Evolutionary conservation across 2,329 filamentous ascomycete species (phyloP), one percentile per base, ranked within the genome.

Genomic region (Leptographium lundbergii): DNA sequence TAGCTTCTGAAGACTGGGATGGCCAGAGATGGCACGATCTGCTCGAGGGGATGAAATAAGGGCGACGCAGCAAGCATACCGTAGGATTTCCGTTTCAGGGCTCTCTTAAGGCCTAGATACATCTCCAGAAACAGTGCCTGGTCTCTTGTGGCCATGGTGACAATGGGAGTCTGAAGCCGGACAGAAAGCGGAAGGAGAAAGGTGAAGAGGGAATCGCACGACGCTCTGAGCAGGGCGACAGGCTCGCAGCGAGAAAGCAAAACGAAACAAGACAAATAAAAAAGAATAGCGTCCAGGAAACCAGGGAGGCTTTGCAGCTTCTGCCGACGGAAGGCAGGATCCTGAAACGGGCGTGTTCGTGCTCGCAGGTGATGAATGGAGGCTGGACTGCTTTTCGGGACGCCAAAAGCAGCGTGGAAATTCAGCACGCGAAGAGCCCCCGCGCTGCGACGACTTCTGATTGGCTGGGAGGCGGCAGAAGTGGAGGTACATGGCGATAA

Each of bases 41-140:
- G 36, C 36, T 19, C 4, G 14, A 17, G 36, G 36, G 36, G 48
- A 13, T 10, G 22, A 25, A 54, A 29, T 27, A 54, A 17, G 34
- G 22, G 48, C 22, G 48, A 14, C 22, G 24, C 13, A 24, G 24
- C 9, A 13, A 27, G 14, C 61, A 19, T 42, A 66, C 65, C 65
- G 27, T 63, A 65, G 4, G 63, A 52, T 52, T 63, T 65, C 36
- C 65, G 55, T 57, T 66, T 66, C 4, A 64, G 47, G 10, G 64
- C 64, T n/a, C 61, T 59, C 50, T 60, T 60, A n/a, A 66, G 61
- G 17, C 63, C 63, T 10, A 65, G 47, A 25, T 62, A 61, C 13
- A 61, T 61, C 48, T 66, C 65, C 22, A 63, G 53, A 32, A 65
- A 64, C 19, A 65, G 47, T 19, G 62, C 58, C 54, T 65, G 62